Base-by-base conservation (phyloP, 352 stramenopile species). In the Phytopythium ostracodes region DNA sequence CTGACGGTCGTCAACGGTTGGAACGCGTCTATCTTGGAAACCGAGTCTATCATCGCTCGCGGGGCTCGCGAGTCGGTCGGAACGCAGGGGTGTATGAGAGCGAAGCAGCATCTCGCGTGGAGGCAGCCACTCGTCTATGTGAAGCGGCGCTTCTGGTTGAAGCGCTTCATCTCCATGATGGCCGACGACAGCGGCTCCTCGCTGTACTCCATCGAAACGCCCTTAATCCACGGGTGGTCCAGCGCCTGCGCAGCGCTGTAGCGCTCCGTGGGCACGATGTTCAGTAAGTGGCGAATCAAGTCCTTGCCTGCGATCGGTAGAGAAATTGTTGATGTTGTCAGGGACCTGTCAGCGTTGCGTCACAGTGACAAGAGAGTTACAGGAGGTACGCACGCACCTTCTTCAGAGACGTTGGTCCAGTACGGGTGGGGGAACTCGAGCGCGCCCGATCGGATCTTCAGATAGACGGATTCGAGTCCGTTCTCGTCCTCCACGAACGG, bases 131-230 rank as follows among this genome's bases (percentile, higher is more conserved):
- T 27, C 40, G 18, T 56, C 73, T 82, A 95, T 65, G 85, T 93
- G 65, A 89, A 93, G 63, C 86, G 82, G 59, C 84, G 80, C 75
- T 95, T 95, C 63, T 93, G 84, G 71, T 95, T 93, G 70, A 95
- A 95, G 61, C 86, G 86, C 79, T 87, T 91, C 86, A 95, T 95
- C 70, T 95, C 86, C 63, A 90, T 61, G 62, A 93, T 89, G 61
- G 86, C 86, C 35, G 86, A 95, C 62, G 74, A 69, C 66, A 95
- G 79, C 68, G 84, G 84, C 72, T 91, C 66, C 58, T 93, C 83
- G 64, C 71, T 92, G 72, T 83, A 89, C 61, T 83, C 78, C 62
- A 73, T 78, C 42, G 73, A 72, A 53, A 78, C 72, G 57, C 84
- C 86, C 71, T 88, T 90, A 79, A 96, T 94, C 87, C 85, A 96